These are phyloP conservation scores for Thermochaetoides dissita DNA, from an alignment of 2,329 filamentous ascomycete species.

Conservation along the genomic window DNA sequence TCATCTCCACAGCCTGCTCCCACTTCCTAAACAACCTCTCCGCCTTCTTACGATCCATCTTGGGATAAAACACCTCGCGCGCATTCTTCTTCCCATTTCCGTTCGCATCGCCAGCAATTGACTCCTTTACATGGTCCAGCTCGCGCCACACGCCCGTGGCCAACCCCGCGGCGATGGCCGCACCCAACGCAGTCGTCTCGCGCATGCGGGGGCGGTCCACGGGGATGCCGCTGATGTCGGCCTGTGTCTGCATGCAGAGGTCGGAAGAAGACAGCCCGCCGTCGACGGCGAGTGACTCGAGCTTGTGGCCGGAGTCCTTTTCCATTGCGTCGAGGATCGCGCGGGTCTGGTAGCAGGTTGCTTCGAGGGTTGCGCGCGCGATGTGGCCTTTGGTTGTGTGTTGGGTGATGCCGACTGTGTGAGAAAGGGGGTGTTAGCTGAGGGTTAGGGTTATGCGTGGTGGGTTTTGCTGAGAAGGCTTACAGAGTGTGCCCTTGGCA, in stretches of 20 bases:
- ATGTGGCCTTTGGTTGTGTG: constrained; percentile 78
- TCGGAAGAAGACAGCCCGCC: constrained; percentile 83
- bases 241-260: constrained; percentile 83
- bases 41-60: constrained; percentile 33
- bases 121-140: constrained; percentile 55
- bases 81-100: constrained; percentile 50
- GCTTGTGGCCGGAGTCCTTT: constrained; percentile 62
- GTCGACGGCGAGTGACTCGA: constrained; percentile 67
- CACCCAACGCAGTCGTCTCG: constrained; percentile 78
- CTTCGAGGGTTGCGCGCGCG: constrained; percentile 76
- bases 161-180: constrained; percentile 79
- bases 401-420: constrained; percentile 59
- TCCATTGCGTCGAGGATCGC: constrained; percentile 89
- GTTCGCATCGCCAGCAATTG: too few species aligned
- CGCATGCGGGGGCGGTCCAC: constrained; percentile 78
- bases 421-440: constrained; percentile 15
- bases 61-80: constrained; percentile 55
- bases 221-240: constrained; percentile 68
- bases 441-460: background rate
- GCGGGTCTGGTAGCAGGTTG: constrained; percentile 83
- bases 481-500: constrained; percentile 67
- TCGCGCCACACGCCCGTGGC: constrained; percentile 66
- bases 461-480: constrained; percentile 1
- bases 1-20: constrained; percentile 47
- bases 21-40: constrained; percentile 36